phyloP scores from a whole-genome alignment of 345 rosid species.

The Lumnitzera littorea region DNA sequence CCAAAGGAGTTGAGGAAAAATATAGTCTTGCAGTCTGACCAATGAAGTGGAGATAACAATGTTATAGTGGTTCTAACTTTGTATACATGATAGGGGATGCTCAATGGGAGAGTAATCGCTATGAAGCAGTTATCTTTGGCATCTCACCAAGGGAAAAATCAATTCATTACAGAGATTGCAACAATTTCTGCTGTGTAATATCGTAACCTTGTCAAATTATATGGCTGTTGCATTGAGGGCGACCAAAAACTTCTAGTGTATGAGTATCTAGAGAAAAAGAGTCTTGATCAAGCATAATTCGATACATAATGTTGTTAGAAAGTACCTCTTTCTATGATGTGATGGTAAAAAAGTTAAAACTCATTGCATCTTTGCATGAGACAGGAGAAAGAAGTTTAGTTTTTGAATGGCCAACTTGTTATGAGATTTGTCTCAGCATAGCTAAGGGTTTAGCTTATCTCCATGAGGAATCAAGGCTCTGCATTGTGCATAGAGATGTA shows the following conservation, averaged over 20 bases:
- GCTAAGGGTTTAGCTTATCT: constrained; percentile 61
- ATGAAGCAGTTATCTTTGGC: constrained; percentile 58
- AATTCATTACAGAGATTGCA: constrained; percentile 67
- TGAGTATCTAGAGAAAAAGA: constrained; percentile 59
- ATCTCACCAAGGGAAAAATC: constrained; percentile 63
- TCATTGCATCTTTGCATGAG: not conserved
- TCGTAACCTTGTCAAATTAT: constrained; percentile 61
- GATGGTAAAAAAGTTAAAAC: too few species aligned
- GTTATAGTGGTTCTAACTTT: not conserved
- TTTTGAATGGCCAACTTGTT: constrained; percentile 35
- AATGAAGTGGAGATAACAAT: not conserved
- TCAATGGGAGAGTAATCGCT: constrained; percentile 51
- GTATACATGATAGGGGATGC: constrained; percentile 22
- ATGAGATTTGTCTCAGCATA: constrained; percentile 39
- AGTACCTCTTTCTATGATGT: not conserved
- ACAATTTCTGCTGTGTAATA: constrained; percentile 57
- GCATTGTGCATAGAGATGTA: constrained; percentile 53
- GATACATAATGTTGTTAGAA: constrained; percentile 16
- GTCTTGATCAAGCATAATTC: constrained; percentile 67
- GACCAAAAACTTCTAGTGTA: constrained; percentile 51
- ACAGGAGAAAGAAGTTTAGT: constrained; percentile 29
- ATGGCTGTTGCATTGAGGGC: constrained; percentile 64
- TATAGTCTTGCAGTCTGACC: too few species aligned
- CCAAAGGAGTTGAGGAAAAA: not conserved
- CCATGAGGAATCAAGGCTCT: constrained; percentile 52